Evolutionary conservation across 305 asterid genomes (phyloP).

Genomic region (Fraxinus greggii): DNA sequence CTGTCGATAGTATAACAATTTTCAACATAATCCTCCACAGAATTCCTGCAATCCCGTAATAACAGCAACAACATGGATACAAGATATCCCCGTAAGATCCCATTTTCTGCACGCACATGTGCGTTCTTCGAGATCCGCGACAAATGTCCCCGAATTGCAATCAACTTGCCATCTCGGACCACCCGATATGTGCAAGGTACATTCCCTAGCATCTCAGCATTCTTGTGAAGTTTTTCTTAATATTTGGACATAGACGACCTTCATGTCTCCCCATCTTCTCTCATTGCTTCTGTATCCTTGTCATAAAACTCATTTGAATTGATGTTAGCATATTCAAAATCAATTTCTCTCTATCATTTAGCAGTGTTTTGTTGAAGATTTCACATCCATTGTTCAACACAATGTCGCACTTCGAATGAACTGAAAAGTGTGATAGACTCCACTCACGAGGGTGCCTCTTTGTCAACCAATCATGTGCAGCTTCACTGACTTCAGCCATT

Average conservation of each 20-base stretch:
- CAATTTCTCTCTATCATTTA: neutral
- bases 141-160: neutral
- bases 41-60: neutral
- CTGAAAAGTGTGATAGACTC: neutral
- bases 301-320: neutral
- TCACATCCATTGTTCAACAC: neutral
- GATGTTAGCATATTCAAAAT: neutral
- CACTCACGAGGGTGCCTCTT: neutral
- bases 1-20: neutral
- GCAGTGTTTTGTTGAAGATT: neutral
- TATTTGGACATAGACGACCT: neutral
- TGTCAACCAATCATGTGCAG: neutral
- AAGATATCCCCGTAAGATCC: neutral
- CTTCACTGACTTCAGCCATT: too few relatives aligned
- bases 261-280: neutral
- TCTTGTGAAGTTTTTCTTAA: neutral
- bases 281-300: neutral
- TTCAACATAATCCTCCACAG: neutral
- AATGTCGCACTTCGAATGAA: neutral
- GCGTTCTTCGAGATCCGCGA: neutral
- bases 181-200: neutral
- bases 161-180: neutral
- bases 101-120: neutral
- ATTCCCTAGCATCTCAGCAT: neutral
- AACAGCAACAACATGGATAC: neutral